phyloP scores from a whole-genome alignment of 2,329 filamentous ascomycete species.

The Exophiala sp. region DNA sequence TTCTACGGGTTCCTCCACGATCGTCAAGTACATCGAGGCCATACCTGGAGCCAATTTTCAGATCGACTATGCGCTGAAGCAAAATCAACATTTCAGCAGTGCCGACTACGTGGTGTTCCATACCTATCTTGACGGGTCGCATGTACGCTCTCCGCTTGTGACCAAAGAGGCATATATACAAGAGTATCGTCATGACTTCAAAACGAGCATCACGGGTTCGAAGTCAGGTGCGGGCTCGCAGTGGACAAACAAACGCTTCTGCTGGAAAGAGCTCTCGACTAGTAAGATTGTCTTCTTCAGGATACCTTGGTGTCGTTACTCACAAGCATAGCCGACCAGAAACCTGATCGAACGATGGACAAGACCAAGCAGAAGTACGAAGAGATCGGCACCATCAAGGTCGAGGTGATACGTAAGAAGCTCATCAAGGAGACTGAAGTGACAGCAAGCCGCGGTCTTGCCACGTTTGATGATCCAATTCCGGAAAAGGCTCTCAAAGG shows the following conservation, averaged over 20 bases:
- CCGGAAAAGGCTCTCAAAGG: slow-evolving; percentile 17
- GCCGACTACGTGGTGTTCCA: background rate
- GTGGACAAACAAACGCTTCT: background rate
- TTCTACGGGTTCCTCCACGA: background rate
- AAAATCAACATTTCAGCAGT: background rate
- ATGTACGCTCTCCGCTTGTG: background rate
- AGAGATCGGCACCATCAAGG: slow-evolving; percentile 7
- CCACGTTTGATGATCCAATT: background rate
- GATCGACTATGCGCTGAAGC: background rate
- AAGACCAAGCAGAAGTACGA: slow-evolving; percentile 2
- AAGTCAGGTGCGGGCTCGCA: background rate
- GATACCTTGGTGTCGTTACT: background rate
- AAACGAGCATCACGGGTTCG: background rate
- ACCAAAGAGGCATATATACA: background rate
- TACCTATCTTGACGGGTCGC: background rate
- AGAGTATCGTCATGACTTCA: background rate
- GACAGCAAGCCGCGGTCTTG: background rate
- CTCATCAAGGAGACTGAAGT: background rate
- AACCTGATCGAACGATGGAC: background rate
- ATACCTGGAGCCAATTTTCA: slow-evolving; percentile 1
- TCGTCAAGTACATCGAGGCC: slow-evolving; percentile 6
- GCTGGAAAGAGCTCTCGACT: background rate
- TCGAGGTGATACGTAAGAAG: slow-evolving; percentile 2
- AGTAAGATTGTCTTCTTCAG: background rate
- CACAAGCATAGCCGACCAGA: slow-evolving; percentile 3